These are phyloP conservation scores for Iris pallida DNA, from an alignment of 116 monocot species.

Conservation along the genomic window DNA sequence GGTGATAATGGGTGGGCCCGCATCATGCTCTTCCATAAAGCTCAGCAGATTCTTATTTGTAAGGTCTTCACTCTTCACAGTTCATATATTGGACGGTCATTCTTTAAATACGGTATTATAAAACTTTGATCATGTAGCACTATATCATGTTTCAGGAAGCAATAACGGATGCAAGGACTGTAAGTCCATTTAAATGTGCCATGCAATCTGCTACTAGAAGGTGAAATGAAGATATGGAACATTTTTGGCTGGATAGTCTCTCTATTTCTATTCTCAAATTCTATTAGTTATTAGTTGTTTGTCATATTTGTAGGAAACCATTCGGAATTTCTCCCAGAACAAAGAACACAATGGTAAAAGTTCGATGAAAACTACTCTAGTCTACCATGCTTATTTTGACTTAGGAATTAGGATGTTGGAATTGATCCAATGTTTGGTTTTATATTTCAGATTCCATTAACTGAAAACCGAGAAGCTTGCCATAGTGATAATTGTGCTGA, in stretches of 20 bases:
- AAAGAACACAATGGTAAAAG: neutral
- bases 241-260: neutral
- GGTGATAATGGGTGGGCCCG: too few relatives aligned
- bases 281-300: neutral
- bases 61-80: neutral
- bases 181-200: neutral
- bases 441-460: constrained; percentile 23
- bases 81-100: neutral
- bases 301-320: neutral
- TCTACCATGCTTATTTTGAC: neutral
- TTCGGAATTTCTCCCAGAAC: neutral
- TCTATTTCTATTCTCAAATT: neutral
- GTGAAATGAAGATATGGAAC: neutral
- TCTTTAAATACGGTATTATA: neutral
- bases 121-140: neutral
- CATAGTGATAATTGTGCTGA: constrained; percentile 2
- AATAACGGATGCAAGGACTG: neutral
- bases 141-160: constrained; percentile 7
- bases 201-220: neutral
- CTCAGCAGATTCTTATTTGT: neutral
- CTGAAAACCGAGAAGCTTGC: constrained; percentile 22
- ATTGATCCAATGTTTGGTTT: neutral
- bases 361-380: neutral
- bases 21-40: too few relatives aligned
- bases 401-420: neutral